phyloP scores from a whole-genome alignment of 768 basidiomycete species.

The Mycena kentingensis region DNA sequence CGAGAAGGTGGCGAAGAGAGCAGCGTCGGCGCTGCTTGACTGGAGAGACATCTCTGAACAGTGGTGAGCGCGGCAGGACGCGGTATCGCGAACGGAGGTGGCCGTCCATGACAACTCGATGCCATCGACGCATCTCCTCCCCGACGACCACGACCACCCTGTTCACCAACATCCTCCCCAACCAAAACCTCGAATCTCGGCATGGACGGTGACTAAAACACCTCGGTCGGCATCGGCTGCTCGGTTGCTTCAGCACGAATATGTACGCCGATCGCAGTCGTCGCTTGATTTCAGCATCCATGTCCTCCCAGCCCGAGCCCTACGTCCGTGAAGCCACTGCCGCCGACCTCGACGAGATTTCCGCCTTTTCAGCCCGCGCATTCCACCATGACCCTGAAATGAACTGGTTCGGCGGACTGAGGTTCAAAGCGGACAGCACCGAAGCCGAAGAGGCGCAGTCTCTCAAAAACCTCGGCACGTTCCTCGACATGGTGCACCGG shows the following conservation, averaged over 20 bases:
- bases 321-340: conserved; percentile 8
- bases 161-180: too few species aligned
- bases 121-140: too few species aligned
- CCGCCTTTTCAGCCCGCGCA: conserved; percentile 5
- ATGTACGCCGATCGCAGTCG: too few species aligned
- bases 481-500: conserved; percentile 9
- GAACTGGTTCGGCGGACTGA: conserved; percentile 14
- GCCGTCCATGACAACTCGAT: too few species aligned
- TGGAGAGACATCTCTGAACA: neutral
- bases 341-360: conserved; percentile 5
- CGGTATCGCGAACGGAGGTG: neutral
- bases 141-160: too few species aligned
- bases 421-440: conserved; percentile 1
- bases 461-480: conserved; percentile 7
- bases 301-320: too few species aligned
- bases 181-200: too few species aligned
- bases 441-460: neutral
- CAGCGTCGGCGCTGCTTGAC: neutral
- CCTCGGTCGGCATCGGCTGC: too few species aligned
- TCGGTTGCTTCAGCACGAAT: too few species aligned
- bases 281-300: too few species aligned
- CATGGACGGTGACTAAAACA: too few species aligned
- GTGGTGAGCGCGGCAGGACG: neutral
- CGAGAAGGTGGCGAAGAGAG: neutral
- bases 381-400: conserved; percentile 11